Percentiles rank a stretch among this genome's conserved stretches.
These are phyloP conservation scores for Rhododendron molle DNA, from an alignment of 148 eudicot genomes.

Conservation along the genomic window DNA sequence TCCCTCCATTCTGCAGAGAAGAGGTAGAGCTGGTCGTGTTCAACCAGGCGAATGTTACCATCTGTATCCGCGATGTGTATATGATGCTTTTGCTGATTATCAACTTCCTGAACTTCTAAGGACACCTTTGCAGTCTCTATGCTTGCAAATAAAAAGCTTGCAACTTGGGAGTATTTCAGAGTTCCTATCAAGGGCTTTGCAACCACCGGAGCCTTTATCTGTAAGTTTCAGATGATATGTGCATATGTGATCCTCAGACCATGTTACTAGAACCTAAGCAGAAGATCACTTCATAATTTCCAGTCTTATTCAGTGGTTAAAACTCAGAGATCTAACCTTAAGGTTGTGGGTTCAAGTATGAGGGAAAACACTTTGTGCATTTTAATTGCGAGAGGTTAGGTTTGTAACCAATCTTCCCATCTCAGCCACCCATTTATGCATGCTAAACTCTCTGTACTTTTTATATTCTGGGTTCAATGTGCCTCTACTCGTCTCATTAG, in stretches of 20 bases:
- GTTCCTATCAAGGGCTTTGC: conserved; percentile 85
- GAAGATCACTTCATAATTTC: neutral
- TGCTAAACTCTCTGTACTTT: neutral
- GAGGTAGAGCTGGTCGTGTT: conserved; percentile 98
- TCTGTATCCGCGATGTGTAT: conserved; percentile 86
- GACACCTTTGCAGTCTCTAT: conserved; percentile 95
- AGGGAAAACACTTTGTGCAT: neutral
- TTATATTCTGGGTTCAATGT: too few relatives aligned
- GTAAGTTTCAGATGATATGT: conserved; percentile 35
- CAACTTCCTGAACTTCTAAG: conserved; percentile 94
- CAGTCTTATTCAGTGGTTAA: neutral
- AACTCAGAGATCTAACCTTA: neutral
- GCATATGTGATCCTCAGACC: neutral
- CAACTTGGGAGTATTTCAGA: conserved; percentile 81
- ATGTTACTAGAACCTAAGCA: neutral
- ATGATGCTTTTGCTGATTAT: conserved; percentile 90
- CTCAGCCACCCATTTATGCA: neutral
- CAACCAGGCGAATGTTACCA: conserved; percentile 96
- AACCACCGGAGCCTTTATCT: conserved; percentile 86
- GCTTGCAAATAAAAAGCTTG: conserved; percentile 93
- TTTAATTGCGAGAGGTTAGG: neutral
- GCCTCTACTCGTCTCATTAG: neutral
- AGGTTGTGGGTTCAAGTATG: neutral
- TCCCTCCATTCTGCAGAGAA: conserved; percentile 50
- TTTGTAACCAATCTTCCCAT: neutral